Base-by-base conservation (phyloP, 2,329 filamentous ascomycete genomes). In the Apiospora rasikravindrae region DNA sequence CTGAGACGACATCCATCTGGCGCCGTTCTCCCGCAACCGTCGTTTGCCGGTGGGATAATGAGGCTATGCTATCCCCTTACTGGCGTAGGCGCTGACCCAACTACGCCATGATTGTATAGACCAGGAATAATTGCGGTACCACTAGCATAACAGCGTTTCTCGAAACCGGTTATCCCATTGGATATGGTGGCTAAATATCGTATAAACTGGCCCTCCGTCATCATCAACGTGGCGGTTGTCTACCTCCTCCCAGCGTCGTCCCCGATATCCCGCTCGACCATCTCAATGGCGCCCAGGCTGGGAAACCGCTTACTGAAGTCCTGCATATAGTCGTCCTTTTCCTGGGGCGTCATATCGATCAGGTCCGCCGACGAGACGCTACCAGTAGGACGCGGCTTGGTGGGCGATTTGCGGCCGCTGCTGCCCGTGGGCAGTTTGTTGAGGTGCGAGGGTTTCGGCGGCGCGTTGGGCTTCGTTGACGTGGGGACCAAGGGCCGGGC, bases 301-400 rank as follows among this genome's bases (percentile, higher is more conserved):
- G 96, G 96, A 82, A 95, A 98, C 72, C 94, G 87, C 82, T 95
- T 95, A 73, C 91, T 92, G 80, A 98, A 98, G 79, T 94, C 82
- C 73, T 84, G 82, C 64, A 92, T 81, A 77, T 92, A 92, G 76
- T 95, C 93, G 66, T 91, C 90, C 79, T 86, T 89, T 77, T 91
- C 87, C 75, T 86, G 84, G 4, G 83, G 80, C 71, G 85, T 86
- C 88, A 90, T 90, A 4, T 64, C 57, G 1, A 83, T 86, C 0
- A 85, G 84, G 44, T 88, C 78, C 74, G 87, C 33, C 33, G 68
- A 47, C 7, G 49, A 33, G 24, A 42, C 11, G 10, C 13, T 37
- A n/a, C n/a, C n/a, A n/a, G n/a, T n/a, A 10, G 57, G 57, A 8
- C 29, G 57, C 4, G 77, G 81, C 74, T 87, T 88, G 2, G 82